These are phyloP conservation scores for Vanderwaltozyma tropicalis DNA, from an alignment of 805 yeast species.

Conservation along the genomic window DNA sequence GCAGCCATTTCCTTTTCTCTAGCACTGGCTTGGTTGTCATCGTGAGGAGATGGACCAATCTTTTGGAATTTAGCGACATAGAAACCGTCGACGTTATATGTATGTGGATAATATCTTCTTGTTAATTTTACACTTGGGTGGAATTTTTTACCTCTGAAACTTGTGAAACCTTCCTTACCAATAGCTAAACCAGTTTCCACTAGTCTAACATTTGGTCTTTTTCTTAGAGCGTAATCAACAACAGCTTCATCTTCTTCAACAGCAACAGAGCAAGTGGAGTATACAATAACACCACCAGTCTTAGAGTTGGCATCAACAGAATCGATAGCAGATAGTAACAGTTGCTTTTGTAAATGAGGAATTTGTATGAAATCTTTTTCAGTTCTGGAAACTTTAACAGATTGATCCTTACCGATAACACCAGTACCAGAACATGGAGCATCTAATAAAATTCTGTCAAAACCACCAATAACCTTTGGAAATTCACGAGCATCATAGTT, in stretches of 20 bases:
- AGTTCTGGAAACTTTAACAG: constrained; percentile 85
- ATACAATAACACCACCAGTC: constrained; percentile 89
- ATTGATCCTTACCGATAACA: constrained; percentile 94
- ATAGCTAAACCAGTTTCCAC: constrained; percentile 88
- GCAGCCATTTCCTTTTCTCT: constrained; percentile 73
- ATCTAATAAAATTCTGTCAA: constrained; percentile 87
- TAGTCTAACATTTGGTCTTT: constrained; percentile 89
- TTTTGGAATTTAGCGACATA: constrained; percentile 94
- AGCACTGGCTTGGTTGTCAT: constrained; percentile 78
- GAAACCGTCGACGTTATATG: constrained; percentile 97
- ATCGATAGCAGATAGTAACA: constrained; percentile 88
- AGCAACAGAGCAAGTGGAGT: constrained; percentile 96
- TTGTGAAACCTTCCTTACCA: constrained; percentile 92
- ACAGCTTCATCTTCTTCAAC: constrained; percentile 98
- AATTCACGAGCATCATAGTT: constrained; percentile 97
- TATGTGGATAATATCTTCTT: constrained; percentile 95
- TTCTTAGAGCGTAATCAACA: constrained; percentile 92
- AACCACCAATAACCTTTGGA: constrained; percentile 97
- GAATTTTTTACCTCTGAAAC: constrained; percentile 87
- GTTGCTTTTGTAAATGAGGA: constrained; percentile 93
- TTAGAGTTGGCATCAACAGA: constrained; percentile 89
- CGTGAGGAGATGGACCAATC: constrained; percentile 77
- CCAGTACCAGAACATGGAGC: constrained; percentile 99
- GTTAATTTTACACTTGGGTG: constrained; percentile 67
- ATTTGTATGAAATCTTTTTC: constrained; percentile 94